Evolutionary conservation across 1,284 basidiomycete genomes (phyloP), one percentile per base, ranked within the genome.

Genomic region (Puccinia triticina): DNA sequence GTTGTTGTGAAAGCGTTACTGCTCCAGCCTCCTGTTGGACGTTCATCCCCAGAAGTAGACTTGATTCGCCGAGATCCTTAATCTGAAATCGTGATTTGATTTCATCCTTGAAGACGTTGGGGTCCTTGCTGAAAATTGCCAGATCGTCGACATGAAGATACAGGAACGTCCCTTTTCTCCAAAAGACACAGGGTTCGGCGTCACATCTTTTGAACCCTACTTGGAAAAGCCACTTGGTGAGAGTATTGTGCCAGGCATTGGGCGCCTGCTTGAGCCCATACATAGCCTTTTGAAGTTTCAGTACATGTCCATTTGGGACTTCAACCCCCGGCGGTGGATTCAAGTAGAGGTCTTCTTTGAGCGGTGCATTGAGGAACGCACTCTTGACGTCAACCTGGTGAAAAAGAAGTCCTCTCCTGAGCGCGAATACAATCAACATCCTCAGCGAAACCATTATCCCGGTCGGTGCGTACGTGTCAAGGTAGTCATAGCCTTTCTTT

Each of bases 31-130:
- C n/a, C 1, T 72, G 69, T 23, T 29, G 18, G 2, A 50, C 5
- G n/a, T 72, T 50, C 43, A 71, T 71, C n/a, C 69, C 69, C 11
- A 72, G 48, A 21, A 50, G 34, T 18, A 26, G 59, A 7, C 40
- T 43, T 43, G 40, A 43, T 12, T 7, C 12, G 4, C 40, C 40
- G 4, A 43, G 40, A 43, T 43, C 64, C n/a, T 67, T 67, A 8
- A 72, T 50, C 50, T 26, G 2, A 14, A 53, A 72, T 26, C 43
- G 48, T 2, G 57, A 26, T n/a, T n/a, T 2, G 7, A 72, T 23
- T 53, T 32, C 26, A 12, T 67, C 34, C 32, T 67, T 40, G 64
- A 67, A 67, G 2, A 2, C 23, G 21, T 67, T 16, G 40, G 64
- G 40, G 26, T 40, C n/a, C 34, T 64, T 64, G 59, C 59, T 29